Evolutionary conservation across 2,329 filamentous ascomycete species (phyloP), one percentile per base, ranked within the genome.

Genomic region (Nectriaceae sp.): DNA sequence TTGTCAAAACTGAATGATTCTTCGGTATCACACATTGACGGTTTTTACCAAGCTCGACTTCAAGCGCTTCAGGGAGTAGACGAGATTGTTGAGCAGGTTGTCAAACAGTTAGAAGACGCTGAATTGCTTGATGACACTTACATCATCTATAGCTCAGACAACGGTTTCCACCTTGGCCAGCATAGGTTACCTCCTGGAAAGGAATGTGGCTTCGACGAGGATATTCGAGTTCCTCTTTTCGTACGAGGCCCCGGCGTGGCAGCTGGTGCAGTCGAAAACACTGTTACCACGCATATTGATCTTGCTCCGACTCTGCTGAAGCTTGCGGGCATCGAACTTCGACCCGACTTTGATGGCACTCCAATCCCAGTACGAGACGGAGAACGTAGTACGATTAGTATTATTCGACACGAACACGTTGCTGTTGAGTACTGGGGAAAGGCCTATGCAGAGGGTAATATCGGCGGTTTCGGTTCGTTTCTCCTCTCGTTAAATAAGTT

Each of bases 81-180:
- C 41, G 79, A 82, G 56, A 69, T 83, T 0, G 70, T 83, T 0
- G 75, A 77, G 37, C 65, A 66, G 6, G 52, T 83, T 1, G 55
- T 82, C 2, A 54, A 60, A 1, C 70, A 70, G 4, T 66, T 83
- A 0, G 68, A 73, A 2, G 61, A 71, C 1, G 73, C 81, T 0
- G 83, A 80, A n/a, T 69, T 88, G 2, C 74, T 88, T 13, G 83
- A 83, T 46, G 78, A 83, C 51, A 83, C 73, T 0, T 85, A 83
- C 50, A 73, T 85, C 33, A 72, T 85, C 40, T 85, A 80, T 57
- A 79, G 79, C 1, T 75, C 76, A 0, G 82, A 85, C 57, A 85
- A 85, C 46, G 81, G 82, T 0, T 85, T 76, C 54, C 82, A 85
- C 48, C 77, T 84, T 36, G 75, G 79, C 2, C 79, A 84, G 40